Percentiles rank a stretch among this genome's conserved stretches.
Evolutionary conservation across 148 eudicot species (phyloP).

Genomic region (Tetragonia tetragonoides): DNA sequence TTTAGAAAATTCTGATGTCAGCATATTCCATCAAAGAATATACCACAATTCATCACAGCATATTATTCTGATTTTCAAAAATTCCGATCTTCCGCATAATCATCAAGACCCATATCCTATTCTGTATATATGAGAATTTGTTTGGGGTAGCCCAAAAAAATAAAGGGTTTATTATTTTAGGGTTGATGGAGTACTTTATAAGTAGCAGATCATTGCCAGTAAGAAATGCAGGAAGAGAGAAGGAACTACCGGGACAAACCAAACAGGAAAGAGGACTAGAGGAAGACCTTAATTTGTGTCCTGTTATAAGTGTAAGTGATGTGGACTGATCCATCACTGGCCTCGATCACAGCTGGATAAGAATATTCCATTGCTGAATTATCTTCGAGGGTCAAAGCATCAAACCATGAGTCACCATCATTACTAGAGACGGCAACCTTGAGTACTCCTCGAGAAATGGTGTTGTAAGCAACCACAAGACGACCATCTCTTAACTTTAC

Average conservation of each 20-base stretch:
- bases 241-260: not conserved
- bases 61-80: too few species aligned
- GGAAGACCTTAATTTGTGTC: constrained; percentile 73
- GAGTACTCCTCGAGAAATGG: constrained; percentile 55
- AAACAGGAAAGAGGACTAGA: constrained; percentile 14
- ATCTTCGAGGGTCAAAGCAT: constrained; percentile 66
- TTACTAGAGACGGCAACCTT: constrained; percentile 51
- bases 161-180: not conserved
- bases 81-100: too few species aligned
- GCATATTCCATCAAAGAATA: too few species aligned
- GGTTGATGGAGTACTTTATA: not conserved
- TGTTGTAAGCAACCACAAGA: constrained; percentile 85
- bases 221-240: constrained; percentile 1
- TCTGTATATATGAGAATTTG: too few species aligned
- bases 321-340: constrained; percentile 71
- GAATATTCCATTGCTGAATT: constrained; percentile 79
- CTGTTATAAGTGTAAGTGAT: constrained; percentile 88
- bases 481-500: constrained; percentile 74
- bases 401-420: constrained; percentile 87
- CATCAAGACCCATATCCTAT: too few species aligned
- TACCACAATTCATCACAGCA: too few species aligned
- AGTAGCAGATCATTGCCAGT: not conserved
- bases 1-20: too few species aligned
- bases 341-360: constrained; percentile 87
- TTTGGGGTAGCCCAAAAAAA: not conserved